Evolutionary conservation across 495 filamentous ascomycete genomes (phyloP).

Genomic region (Delitschia confertaspora): DNA sequence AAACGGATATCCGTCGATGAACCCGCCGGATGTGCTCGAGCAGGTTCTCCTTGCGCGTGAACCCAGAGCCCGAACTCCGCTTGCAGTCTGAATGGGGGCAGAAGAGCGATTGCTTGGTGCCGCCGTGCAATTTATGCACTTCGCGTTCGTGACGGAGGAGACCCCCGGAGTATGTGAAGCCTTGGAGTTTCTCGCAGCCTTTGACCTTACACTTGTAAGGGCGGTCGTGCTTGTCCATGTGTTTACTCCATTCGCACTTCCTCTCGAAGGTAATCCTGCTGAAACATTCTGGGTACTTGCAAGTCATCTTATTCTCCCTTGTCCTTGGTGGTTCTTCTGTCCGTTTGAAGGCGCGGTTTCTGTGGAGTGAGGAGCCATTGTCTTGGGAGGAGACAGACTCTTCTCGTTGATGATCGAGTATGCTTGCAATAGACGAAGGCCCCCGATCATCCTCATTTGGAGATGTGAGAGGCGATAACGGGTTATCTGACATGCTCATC

Average conservation of each 20-base stretch:
- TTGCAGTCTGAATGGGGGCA: conserved; percentile 77
- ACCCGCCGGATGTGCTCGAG: conserved; percentile 79
- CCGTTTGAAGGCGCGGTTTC: conserved; percentile 27
- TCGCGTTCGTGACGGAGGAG: conserved; percentile 82
- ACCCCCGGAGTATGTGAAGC: conserved; percentile 89
- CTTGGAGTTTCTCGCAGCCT: conserved; percentile 78
- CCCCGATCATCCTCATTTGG: conserved; percentile 10
- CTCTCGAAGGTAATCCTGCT: conserved; percentile 56
- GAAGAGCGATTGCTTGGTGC: conserved; percentile 65
- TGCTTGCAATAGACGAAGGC: conserved; percentile 10
- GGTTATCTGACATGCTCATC: conserved; percentile 16
- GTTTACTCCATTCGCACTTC: conserved; percentile 92
- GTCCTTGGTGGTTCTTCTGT: conserved; percentile 54
- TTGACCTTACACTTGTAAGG: conserved; percentile 73
- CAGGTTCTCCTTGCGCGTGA: conserved; percentile 78
- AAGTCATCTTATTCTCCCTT: conserved; percentile 58
- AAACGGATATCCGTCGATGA: conserved; percentile 33
- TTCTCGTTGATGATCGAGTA: conserved; percentile 1
- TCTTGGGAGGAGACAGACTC: conserved; percentile 2
- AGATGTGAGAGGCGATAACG: conserved; percentile 11
- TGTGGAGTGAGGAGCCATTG: conserved; percentile 8
- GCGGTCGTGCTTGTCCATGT: conserved; percentile 94
- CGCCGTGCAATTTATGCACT: conserved; percentile 78
- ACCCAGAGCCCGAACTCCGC: conserved; percentile 65
- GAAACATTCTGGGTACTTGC: conserved; percentile 52